Base-by-base conservation (phyloP, 192 early-diverging fungal genomes). In the Coemansia sp. region DNA sequence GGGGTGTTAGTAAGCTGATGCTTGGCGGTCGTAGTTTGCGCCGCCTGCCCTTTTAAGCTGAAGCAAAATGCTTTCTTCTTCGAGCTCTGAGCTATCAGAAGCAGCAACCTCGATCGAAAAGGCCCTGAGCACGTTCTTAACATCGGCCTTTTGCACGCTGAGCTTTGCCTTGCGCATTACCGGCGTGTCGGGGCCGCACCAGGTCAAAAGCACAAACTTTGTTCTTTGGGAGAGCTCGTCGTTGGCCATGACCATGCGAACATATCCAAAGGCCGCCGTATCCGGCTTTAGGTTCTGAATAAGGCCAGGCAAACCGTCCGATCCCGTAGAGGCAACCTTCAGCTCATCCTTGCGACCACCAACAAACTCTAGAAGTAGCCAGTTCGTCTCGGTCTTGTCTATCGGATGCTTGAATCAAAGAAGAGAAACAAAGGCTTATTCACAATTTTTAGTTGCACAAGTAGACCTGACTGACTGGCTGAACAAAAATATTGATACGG, bases 91-190 rank as follows among this genome's bases (percentile, higher is more conserved):
- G 13, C 39, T 22, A 27, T 84, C 81, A 24, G 65, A 69, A 0
- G 89, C 91, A 13, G 85, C 75, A 20, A 94, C 66, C 71, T 94
- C 92, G 47, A 92, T 84, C 5, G 90, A 86, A 64, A 86, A 91
- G 48, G 58, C 75, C 46, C 82, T 82, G 27, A 92, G 48, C 19
- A 91, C 82, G 29, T 78, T 79, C 83, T 90, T 92, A 39, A 94
- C 89, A 39, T 89, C 87, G 20, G 86, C 69, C 65, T 91, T 90
- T 70, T 94, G 92, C 27, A 81, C 84, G 20, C 86, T 83, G 20
- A 93, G 76, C 74, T 89, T 90, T 49, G 90, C 92, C 58, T 85
- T 86, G 11, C 90, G 82, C 90, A 92, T 92, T 30, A 91, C 81
- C 62, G 85, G 85, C 7, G 91, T 85, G 14, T 75, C 32, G 13